phyloP scores from a whole-genome alignment of 164 flowering plant species.

The Paratinospora sagittata region DNA sequence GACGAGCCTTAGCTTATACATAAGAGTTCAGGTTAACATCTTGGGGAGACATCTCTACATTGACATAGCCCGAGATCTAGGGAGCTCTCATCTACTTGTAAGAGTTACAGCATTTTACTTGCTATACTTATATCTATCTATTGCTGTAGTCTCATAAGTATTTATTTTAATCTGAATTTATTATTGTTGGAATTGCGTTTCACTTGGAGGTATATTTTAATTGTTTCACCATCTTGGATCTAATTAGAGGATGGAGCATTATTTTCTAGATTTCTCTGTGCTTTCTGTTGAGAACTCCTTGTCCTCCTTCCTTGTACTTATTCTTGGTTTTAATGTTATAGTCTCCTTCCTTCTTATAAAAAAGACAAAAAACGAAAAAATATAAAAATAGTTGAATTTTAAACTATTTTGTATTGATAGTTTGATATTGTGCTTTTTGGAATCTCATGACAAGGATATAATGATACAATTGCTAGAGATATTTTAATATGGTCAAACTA shows the following conservation, averaged over 20 bases:
- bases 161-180: neutral
- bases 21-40: conserved; percentile 86
- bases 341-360: too few species aligned
- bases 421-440: neutral
- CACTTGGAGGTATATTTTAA: too few species aligned
- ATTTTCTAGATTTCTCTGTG: too few species aligned
- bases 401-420: neutral
- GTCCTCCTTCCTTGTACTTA: too few species aligned
- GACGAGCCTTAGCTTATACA: conserved; percentile 65
- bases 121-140: neutral
- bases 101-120: conserved; percentile 18
- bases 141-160: neutral
- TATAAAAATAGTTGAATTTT: neutral
- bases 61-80: conserved; percentile 73
- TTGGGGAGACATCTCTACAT: conserved; percentile 87
- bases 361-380: too few species aligned
- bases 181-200: too few species aligned
- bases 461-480: neutral
- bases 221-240: too few species aligned
- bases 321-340: too few species aligned
- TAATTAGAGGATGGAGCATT: too few species aligned
- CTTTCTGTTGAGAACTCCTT: too few species aligned
- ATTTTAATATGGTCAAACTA: neutral
- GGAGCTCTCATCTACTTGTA: conserved; percentile 49
- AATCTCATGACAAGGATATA: neutral